A percentile compares a stretch with the other conserved stretches of the same genome.
Evolutionary conservation across 768 basidiomycete species (phyloP).

Genomic region (Serendipita sp.): DNA sequence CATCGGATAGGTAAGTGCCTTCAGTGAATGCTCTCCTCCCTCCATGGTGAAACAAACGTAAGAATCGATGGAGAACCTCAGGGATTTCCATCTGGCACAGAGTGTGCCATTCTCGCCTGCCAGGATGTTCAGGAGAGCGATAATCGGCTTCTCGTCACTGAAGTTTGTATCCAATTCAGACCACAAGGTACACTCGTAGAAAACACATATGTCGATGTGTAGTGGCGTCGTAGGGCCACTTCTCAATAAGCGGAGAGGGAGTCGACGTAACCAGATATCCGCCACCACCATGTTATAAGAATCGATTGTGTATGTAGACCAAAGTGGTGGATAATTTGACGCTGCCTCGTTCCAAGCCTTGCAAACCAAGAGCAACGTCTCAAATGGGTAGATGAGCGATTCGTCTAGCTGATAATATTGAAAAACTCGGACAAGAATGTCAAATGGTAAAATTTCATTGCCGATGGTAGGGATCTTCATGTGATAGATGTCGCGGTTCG

Average conservation of each 20-base stretch:
- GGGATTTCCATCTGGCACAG: not conserved
- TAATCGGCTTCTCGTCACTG: not conserved
- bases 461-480: no score
- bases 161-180: no score
- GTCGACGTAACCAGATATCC: no score
- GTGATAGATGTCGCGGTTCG: no score
- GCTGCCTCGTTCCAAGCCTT: not conserved
- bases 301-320: not conserved
- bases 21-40: no score
- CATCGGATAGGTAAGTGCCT: no score
- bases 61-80: not conserved
- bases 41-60: not conserved
- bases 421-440: not conserved
- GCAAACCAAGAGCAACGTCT: not conserved
- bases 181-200: not conserved
- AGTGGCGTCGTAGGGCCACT: not conserved
- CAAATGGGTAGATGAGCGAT: not conserved
- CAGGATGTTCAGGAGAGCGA: not conserved
- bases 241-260: no score
- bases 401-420: not conserved
- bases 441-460: not conserved
- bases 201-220: not conserved
- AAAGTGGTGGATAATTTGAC: not conserved
- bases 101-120: not conserved
- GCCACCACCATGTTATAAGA: not conserved